Percentiles rank a stretch among this genome's conserved stretches.
Evolutionary conservation across 2,329 filamentous ascomycete genomes (phyloP).

Genomic region (Pseudocercospora eumusae): DNA sequence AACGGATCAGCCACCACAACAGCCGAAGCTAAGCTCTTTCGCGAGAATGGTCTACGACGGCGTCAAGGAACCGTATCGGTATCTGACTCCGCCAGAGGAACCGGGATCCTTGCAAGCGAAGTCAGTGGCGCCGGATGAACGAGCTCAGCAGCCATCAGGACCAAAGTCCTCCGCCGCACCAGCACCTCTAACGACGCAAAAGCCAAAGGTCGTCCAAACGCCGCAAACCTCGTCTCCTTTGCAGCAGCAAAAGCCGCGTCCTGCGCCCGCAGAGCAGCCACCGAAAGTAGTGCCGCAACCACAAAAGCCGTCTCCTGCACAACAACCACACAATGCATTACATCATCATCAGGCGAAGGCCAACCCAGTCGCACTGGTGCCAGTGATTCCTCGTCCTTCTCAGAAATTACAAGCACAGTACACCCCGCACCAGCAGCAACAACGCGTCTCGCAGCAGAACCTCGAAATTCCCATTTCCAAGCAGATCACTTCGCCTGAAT

Average conservation of each 20-base stretch:
- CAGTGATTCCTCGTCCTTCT: conserved; percentile 10
- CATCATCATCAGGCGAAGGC: conserved; percentile 5
- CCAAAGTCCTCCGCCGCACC: background rate
- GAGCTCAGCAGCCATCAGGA: background rate
- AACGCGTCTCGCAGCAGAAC: conserved; percentile 17
- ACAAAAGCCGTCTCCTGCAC: background rate
- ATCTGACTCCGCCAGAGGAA: conserved; percentile 34
- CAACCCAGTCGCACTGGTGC: conserved; percentile 15
- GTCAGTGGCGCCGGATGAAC: background rate
- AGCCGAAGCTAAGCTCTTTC: conserved; percentile 52
- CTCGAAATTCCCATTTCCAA: conserved; percentile 16
- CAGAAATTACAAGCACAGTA: conserved; percentile 11
- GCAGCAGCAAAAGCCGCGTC: background rate
- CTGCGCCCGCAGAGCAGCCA: background rate
- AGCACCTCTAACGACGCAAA: conserved; percentile 4
- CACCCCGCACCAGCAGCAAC: conserved; percentile 18
- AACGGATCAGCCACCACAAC: conserved; percentile 17
- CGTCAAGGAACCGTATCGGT: conserved; percentile 43
- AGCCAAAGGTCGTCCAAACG: background rate
- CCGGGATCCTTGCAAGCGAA: background rate
- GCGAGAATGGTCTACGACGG: conserved; percentile 55
- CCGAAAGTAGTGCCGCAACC: conserved; percentile 1
- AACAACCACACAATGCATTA: background rate
- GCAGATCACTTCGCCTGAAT: conserved; percentile 19
- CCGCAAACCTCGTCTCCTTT: background rate